Conservation (phyloP, 306 rosid genomes). For the Cucumis hystrix region DNA sequence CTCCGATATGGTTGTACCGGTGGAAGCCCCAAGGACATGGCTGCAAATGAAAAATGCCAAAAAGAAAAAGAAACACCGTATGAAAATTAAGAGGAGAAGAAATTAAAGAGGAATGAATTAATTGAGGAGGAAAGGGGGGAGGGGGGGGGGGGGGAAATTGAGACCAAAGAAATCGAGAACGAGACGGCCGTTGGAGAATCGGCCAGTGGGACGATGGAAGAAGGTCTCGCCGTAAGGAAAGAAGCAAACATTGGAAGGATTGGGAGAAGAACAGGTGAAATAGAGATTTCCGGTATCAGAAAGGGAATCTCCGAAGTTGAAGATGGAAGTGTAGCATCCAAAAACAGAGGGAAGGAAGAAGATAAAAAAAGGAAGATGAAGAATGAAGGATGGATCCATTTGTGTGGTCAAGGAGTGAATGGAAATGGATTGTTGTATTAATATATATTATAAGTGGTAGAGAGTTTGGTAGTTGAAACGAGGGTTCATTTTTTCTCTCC, state of each 20-base stretch:
- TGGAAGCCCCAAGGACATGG: slow-evolving; percentile 31
- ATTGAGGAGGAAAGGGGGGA: too few relatives aligned
- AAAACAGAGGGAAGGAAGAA: background rate
- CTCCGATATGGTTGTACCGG: slow-evolving; percentile 25
- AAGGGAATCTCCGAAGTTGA: slow-evolving; percentile 60
- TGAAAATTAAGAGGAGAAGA: too few relatives aligned
- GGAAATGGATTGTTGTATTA: too few relatives aligned
- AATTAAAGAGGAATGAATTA: background rate
- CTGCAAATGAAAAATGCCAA: slow-evolving; percentile 17
- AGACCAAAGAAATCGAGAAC: background rate
- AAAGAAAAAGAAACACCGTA: background rate
- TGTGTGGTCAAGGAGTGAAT: too few relatives aligned
- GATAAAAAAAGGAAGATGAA: background rate
- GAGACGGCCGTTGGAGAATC: slow-evolving; percentile 21
- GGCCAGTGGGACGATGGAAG: slow-evolving; percentile 19
- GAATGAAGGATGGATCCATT: background rate
- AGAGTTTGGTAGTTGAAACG: too few relatives aligned
- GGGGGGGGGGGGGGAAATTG: too few relatives aligned
- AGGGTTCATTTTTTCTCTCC: too few relatives aligned
- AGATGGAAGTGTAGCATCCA: slow-evolving; percentile 18
- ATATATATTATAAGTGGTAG: too few relatives aligned
- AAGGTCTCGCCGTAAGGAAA: slow-evolving; percentile 20
- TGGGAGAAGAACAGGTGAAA: background rate
- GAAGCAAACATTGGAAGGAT: background rate
- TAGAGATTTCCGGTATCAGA: slow-evolving; percentile 44